Conservation (phyloP, 2,329 filamentous ascomycete species). For the Fusarium annulatum region DNA sequence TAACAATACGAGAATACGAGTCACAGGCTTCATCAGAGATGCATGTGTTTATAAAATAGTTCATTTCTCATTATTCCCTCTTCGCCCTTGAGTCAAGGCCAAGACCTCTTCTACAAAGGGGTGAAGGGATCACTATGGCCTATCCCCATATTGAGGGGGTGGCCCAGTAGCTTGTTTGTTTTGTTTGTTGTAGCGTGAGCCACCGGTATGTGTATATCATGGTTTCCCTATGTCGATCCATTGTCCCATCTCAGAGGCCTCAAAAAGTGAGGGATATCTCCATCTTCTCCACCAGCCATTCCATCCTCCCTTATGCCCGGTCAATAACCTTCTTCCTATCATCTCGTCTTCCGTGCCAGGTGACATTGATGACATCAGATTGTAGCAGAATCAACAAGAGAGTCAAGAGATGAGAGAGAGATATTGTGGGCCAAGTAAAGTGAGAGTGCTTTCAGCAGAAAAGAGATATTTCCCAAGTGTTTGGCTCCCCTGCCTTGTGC, state of each 20-base stretch:
- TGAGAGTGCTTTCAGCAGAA: slow-evolving; percentile 32
- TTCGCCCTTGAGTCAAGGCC: background rate
- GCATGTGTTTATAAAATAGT: slow-evolving; percentile 4
- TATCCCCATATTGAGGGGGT: slow-evolving; percentile 8
- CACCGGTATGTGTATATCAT: slow-evolving; percentile 40
- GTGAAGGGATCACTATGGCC: background rate
- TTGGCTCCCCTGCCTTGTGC: slow-evolving; percentile 42
- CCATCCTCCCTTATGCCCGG: background rate
- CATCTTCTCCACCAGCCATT: background rate
- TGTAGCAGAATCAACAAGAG: slow-evolving; percentile 6
- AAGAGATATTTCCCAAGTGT: slow-evolving; percentile 41
- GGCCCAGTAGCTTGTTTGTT: slow-evolving; percentile 12
- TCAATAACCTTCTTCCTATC: background rate
- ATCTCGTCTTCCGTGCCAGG: slow-evolving; percentile 6
- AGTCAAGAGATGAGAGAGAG: slow-evolving; percentile 19
- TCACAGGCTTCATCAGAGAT: background rate
- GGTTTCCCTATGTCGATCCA: slow-evolving; percentile 35
- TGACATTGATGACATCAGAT: slow-evolving; percentile 1
- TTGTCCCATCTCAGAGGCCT: slow-evolving; percentile 25
- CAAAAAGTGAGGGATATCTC: background rate
- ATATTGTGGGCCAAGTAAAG: slow-evolving; percentile 21
- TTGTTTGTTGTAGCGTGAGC: slow-evolving; percentile 34
- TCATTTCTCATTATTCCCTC: slow-evolving; percentile 22
- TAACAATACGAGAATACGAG: background rate
- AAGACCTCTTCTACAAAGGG: background rate